These are phyloP conservation scores for Calonectria pseudoturangicola DNA, from an alignment of 2,329 filamentous ascomycete genomes.

Conservation along the genomic window DNA sequence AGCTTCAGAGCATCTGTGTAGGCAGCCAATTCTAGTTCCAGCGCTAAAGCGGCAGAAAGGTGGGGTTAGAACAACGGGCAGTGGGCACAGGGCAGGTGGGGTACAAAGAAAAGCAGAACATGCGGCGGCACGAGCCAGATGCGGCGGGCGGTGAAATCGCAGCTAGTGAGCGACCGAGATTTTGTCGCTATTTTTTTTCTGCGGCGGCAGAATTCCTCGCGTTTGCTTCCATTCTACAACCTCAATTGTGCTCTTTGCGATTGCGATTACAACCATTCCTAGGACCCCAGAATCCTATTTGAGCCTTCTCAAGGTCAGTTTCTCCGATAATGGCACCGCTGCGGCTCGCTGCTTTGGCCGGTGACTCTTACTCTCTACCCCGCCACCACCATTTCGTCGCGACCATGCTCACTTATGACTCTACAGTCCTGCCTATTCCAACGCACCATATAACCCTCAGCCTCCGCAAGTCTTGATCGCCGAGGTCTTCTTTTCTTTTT, in stretches of 20 bases:
- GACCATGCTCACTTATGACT: conserved; percentile 47
- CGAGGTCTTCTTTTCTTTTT: conserved; percentile 39
- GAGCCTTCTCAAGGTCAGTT: conserved; percentile 41
- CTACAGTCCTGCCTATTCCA: conserved; percentile 38
- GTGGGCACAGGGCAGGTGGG: conserved; percentile 33
- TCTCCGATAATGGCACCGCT: conserved; percentile 25
- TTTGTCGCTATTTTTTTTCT: conserved; percentile 51
- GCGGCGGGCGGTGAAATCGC: conserved; percentile 57
- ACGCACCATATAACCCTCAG: conserved; percentile 24
- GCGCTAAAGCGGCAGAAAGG: conserved; percentile 33
- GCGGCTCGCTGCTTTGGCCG: conserved; percentile 41
- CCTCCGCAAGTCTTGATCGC: conserved; percentile 29
- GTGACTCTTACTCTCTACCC: conserved; percentile 55
- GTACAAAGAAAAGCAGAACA: conserved; percentile 18
- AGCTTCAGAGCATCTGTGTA: conserved; percentile 8
- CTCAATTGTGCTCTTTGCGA: conserved; percentile 38
- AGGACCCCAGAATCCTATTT: conserved; percentile 12
- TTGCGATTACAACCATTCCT: background rate
- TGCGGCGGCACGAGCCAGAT: conserved; percentile 46
- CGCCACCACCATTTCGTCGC: conserved; percentile 55
- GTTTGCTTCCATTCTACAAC: conserved; percentile 40
- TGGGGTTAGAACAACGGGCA: conserved; percentile 24
- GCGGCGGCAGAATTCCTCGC: conserved; percentile 54
- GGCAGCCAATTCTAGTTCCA: conserved; percentile 16
- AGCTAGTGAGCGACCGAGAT: conserved; percentile 47